Evolutionary conservation across 306 rosid genomes (phyloP).

Genomic region (Ormosia emarginata): DNA sequence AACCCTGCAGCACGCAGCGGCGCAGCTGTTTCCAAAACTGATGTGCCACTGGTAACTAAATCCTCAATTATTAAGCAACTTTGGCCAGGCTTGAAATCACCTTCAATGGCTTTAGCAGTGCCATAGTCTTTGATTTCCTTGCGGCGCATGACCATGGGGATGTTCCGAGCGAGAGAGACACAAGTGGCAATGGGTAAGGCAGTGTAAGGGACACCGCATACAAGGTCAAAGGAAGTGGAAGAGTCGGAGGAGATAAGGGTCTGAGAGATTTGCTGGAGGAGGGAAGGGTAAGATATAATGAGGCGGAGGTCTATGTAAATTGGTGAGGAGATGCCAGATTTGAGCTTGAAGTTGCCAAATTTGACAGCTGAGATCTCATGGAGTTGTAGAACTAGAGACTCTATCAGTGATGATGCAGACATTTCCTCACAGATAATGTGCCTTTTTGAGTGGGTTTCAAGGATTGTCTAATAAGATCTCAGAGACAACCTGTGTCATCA

Average conservation of each 20-base stretch:
- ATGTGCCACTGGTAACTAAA: constrained; percentile 82
- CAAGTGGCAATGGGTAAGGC: constrained; percentile 89
- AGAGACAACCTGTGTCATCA: constrained; percentile 19
- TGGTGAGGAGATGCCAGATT: constrained; percentile 85
- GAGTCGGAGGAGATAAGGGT: constrained; percentile 64
- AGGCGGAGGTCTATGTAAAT: constrained; percentile 89
- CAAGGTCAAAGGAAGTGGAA: constrained; percentile 52
- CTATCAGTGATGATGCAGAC: constrained; percentile 57
- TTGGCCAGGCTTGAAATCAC: constrained; percentile 48
- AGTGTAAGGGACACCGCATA: constrained; percentile 91
- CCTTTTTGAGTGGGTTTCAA: not conserved
- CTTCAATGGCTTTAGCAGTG: constrained; percentile 79
- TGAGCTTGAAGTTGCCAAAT: constrained; percentile 86
- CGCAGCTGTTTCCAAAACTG: constrained; percentile 79
- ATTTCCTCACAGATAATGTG: constrained; percentile 5
- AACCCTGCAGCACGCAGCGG: constrained; percentile 72
- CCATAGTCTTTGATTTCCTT: constrained; percentile 92
- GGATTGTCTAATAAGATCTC: not conserved
- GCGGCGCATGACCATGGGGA: constrained; percentile 92
- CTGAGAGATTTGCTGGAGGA: constrained; percentile 73
- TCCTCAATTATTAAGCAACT: constrained; percentile 79
- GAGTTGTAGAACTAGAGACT: constrained; percentile 73
- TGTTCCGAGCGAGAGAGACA: constrained; percentile 43
- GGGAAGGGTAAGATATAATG: constrained; percentile 65
- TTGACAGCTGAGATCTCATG: constrained; percentile 93